These are phyloP conservation scores for Prillingera fragicola DNA, from an alignment of 1,284 basidiomycete species.

Conservation along the genomic window DNA sequence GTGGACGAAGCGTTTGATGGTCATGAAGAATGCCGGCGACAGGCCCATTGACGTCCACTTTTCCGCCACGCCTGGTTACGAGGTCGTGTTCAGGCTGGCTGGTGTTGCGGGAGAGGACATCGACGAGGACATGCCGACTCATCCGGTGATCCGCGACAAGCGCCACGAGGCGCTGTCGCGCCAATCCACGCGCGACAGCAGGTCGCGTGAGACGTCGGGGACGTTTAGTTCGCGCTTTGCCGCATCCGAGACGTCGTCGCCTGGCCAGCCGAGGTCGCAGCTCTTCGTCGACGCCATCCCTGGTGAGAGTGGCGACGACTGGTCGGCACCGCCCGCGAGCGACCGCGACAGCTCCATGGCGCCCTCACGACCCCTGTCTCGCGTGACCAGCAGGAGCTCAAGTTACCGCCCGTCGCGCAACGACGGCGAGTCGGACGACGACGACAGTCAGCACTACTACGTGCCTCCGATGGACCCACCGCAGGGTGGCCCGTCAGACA, in stretches of 20 bases:
- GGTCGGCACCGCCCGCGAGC: not conserved
- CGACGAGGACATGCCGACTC: conserved; percentile 39
- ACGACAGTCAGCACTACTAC: conserved; percentile 15
- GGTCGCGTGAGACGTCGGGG: conserved; percentile 24
- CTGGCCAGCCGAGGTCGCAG: conserved; percentile 1
- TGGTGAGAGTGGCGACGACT: conserved; percentile 7
- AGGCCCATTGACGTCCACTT: conserved; percentile 50
- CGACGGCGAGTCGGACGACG: conserved; percentile 33
- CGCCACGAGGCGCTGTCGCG: conserved; percentile 20
- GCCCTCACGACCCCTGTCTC: conserved; percentile 36
- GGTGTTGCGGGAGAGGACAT: conserved; percentile 46
- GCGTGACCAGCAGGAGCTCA: conserved; percentile 34
- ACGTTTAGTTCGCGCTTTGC: conserved; percentile 1
- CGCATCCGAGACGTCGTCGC: not conserved
- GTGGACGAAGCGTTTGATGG: conserved; percentile 50
- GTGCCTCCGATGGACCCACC: not conserved
- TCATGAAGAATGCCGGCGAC: conserved; percentile 50
- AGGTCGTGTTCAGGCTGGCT: conserved; percentile 51
- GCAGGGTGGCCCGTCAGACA: conserved; percentile 9
- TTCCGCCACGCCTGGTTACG: conserved; percentile 45
- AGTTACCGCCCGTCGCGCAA: conserved; percentile 26
- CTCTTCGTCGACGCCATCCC: conserved; percentile 2
- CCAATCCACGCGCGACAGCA: conserved; percentile 31
- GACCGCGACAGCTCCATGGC: conserved; percentile 30
- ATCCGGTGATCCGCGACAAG: conserved; percentile 20